A percentile compares a stretch with the other conserved stretches of the same genome.
Evolutionary conservation across 2,329 filamentous ascomycete species (phyloP).

Genomic region (Plenodomus biglobosus): DNA sequence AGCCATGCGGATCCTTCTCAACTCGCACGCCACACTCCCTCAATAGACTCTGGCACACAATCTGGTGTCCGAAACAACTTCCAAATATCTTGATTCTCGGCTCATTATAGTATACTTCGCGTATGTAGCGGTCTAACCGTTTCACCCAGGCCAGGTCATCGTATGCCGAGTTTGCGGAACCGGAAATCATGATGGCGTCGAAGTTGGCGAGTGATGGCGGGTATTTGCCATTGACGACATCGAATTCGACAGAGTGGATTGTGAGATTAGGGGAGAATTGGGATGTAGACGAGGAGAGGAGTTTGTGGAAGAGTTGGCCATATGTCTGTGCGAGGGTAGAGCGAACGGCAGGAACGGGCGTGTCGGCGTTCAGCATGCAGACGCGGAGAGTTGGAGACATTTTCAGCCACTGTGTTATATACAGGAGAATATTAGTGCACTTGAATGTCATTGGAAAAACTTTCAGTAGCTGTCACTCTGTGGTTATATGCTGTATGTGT

Average conservation of each 20-base stretch:
- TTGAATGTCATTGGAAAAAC: no score
- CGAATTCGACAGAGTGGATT: constrained; percentile 39
- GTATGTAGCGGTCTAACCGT: constrained; percentile 33
- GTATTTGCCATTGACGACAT: constrained; percentile 42
- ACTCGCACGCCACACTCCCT: constrained; percentile 28
- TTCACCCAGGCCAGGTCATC: constrained; percentile 32
- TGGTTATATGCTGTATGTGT: no score
- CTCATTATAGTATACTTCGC: constrained; percentile 32
- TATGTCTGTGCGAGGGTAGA: constrained; percentile 25
- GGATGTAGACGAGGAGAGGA: constrained; percentile 26
- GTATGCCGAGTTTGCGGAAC: constrained; percentile 40
- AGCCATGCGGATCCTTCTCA: constrained; percentile 30
- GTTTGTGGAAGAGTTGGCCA: constrained; percentile 32
- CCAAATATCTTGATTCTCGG: constrained; percentile 46
- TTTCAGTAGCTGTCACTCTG: no score
- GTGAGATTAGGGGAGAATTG: constrained; percentile 2
- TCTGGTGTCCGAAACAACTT: constrained; percentile 50
- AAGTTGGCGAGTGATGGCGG: constrained; percentile 33
- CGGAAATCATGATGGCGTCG: constrained; percentile 46
- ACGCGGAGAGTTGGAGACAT: constrained; percentile 11
- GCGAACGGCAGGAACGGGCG: constrained; percentile 28
- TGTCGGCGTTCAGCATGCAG: constrained; percentile 37
- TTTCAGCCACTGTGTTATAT: no score
- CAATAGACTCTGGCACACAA: constrained; percentile 46
- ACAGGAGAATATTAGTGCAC: no score